Conservation (phyloP, 2,329 filamentous ascomycete genomes). For the Ascochyta rabiei region DNA sequence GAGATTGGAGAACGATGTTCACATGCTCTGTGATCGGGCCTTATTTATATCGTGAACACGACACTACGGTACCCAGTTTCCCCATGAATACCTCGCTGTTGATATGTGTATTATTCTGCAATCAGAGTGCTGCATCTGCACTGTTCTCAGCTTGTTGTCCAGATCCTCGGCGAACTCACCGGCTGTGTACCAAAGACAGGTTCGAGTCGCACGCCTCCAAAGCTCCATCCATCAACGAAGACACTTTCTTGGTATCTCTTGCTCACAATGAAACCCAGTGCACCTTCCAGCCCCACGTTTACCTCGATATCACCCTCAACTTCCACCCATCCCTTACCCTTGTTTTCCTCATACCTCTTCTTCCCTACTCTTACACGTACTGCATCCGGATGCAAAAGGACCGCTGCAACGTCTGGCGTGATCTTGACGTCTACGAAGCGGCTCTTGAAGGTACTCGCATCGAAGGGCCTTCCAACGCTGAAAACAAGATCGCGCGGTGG, state of each 20-base stretch:
- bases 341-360: slow-evolving; percentile 34
- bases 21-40: no score
- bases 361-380: slow-evolving; percentile 45
- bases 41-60: no score
- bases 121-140: no score
- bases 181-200: slow-evolving; percentile 35
- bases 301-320: slow-evolving; percentile 47
- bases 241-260: slow-evolving; percentile 42
- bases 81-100: no score
- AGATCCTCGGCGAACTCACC: neutral
- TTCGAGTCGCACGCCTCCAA: slow-evolving; percentile 47
- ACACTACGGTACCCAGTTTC: no score
- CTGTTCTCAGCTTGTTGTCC: neutral
- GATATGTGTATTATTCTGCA: no score
- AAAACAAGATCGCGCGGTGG: slow-evolving; percentile 43
- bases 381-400: slow-evolving; percentile 47
- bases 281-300: slow-evolving; percentile 46
- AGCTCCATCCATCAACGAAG: slow-evolving; percentile 46
- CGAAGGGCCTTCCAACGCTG: slow-evolving; percentile 47
- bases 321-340: slow-evolving; percentile 46
- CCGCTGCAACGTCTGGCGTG: slow-evolving; percentile 46
- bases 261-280: slow-evolving; percentile 45
- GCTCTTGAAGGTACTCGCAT: slow-evolving; percentile 35
- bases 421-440: slow-evolving; percentile 48
- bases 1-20: no score